A percentile compares a stretch with the other conserved stretches of the same genome.
These are phyloP conservation scores for Penicillium malachiteum DNA, from an alignment of 495 filamentous ascomycete genomes.

Conservation along the genomic window DNA sequence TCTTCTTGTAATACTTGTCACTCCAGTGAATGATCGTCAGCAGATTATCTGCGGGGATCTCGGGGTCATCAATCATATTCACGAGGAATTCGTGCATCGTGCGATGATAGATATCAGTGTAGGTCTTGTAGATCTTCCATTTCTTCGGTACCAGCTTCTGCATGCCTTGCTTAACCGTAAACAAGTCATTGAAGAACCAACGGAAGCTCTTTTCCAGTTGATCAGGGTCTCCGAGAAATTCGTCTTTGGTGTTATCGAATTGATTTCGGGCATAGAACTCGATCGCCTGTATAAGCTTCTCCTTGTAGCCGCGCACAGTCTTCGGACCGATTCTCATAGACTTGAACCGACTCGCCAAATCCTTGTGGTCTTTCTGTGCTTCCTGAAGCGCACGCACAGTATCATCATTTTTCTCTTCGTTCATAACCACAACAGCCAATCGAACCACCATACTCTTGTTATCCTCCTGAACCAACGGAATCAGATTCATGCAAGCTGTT, in stretches of 20 bases:
- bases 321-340: slow-evolving; percentile 90
- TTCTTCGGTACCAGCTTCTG: slow-evolving; percentile 87
- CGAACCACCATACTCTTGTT: slow-evolving; percentile 88
- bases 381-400: slow-evolving; percentile 87
- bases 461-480: slow-evolving; percentile 77
- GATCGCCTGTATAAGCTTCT: slow-evolving; percentile 85
- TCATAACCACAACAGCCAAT: slow-evolving; percentile 85
- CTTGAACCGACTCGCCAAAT: slow-evolving; percentile 89
- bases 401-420: slow-evolving; percentile 94
- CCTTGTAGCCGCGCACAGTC: slow-evolving; percentile 91
- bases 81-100: slow-evolving; percentile 94
- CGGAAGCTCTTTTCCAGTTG: slow-evolving; percentile 77
- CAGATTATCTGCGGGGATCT: slow-evolving; percentile 73
- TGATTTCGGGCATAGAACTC: slow-evolving; percentile 68
- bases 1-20: slow-evolving; percentile 93
- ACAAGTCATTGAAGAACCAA: slow-evolving; percentile 98
- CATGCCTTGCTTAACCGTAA: slow-evolving; percentile 88
- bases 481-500: slow-evolving; percentile 82
- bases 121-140: slow-evolving; percentile 94
- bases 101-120: slow-evolving; percentile 83
- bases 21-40: slow-evolving; percentile 92
- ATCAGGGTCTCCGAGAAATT: slow-evolving; percentile 81
- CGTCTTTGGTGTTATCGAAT: slow-evolving; percentile 68
- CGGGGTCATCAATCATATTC: slow-evolving; percentile 74
- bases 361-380: slow-evolving; percentile 90